Percentiles rank a stretch among this genome's conserved stretches.
These are phyloP conservation scores for Endotrypanum monterogeii DNA, from an alignment of 208 protist genomes.

Conservation along the genomic window DNA sequence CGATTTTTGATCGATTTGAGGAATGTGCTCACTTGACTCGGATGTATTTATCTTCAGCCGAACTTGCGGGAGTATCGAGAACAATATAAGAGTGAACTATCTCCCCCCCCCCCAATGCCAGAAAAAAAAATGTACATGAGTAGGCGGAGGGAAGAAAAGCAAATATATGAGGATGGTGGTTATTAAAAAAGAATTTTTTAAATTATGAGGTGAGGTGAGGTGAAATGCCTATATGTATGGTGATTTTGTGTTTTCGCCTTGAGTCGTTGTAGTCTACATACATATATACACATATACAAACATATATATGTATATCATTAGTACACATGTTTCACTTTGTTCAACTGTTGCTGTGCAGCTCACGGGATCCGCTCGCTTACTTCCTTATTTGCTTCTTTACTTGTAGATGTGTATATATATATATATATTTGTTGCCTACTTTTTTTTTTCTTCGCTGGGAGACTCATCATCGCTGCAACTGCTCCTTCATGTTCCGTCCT, in stretches of 20 bases:
- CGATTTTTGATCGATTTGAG: neutral
- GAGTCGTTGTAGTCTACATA: too few species aligned
- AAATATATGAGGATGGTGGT: too few species aligned
- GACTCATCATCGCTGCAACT: neutral
- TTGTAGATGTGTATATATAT: too few species aligned
- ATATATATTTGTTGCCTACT: neutral
- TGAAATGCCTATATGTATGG: too few species aligned
- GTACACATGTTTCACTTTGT: too few species aligned
- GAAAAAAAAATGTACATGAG: neutral
- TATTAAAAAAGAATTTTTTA: too few species aligned
- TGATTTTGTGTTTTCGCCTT: too few species aligned
- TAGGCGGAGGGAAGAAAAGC: neutral
- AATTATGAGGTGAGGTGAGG: too few species aligned
- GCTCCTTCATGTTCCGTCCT: neutral
- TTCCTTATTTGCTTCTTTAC: neutral
- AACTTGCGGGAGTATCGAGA: neutral
- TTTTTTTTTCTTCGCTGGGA: too few species aligned
- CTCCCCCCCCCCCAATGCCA: too few species aligned
- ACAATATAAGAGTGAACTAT: neutral
- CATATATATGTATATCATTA: neutral
- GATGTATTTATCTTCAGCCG: neutral
- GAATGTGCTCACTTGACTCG: too few species aligned
- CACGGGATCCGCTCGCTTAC: too few species aligned
- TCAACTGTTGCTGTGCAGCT: neutral
- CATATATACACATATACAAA: neutral